Conservation (phyloP, 1,284 basidiomycete genomes). For the Dichomitus squalens region DNA sequence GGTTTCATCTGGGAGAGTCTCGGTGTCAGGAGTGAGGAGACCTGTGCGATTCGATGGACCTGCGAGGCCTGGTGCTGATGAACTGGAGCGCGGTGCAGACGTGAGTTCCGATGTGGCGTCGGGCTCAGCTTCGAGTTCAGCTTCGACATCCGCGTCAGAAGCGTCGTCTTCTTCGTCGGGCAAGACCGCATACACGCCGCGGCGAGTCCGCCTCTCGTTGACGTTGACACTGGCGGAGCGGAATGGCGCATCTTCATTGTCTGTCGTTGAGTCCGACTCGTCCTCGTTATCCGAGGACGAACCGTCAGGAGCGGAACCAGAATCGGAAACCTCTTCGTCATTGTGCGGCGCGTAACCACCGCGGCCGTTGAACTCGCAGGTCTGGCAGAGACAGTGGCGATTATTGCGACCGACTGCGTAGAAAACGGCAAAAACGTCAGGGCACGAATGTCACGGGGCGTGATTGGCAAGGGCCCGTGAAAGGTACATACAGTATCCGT, state of each 20-base stretch:
- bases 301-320: slow-evolving; percentile 26
- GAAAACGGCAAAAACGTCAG: slow-evolving; percentile 1
- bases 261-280: slow-evolving; percentile 39
- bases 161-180: slow-evolving; percentile 50
- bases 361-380: slow-evolving; percentile 76
- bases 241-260: slow-evolving; percentile 33
- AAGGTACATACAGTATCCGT: slow-evolving; percentile 73
- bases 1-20: slow-evolving; percentile 25
- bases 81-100: slow-evolving; percentile 37
- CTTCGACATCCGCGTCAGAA: slow-evolving; percentile 44
- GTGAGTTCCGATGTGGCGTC: slow-evolving; percentile 46
- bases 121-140: slow-evolving; percentile 51
- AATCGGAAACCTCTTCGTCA: slow-evolving; percentile 50
- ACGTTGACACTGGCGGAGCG: slow-evolving; percentile 41
- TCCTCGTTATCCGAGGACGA: slow-evolving; percentile 28
- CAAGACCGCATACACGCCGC: slow-evolving; percentile 74
- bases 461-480: slow-evolving; percentile 1
- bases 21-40: slow-evolving; percentile 39
- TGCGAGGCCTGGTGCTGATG: slow-evolving; percentile 24
- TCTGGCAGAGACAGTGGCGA: slow-evolving; percentile 86
- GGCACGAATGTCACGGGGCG: neutral
- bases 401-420: slow-evolving; percentile 82
- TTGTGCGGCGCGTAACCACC: slow-evolving; percentile 74
- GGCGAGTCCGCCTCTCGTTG: slow-evolving; percentile 74
- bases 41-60: slow-evolving; percentile 29